Conservation (phyloP, 352 stramenopile species). For the Globisporangium radiosum region DNA sequence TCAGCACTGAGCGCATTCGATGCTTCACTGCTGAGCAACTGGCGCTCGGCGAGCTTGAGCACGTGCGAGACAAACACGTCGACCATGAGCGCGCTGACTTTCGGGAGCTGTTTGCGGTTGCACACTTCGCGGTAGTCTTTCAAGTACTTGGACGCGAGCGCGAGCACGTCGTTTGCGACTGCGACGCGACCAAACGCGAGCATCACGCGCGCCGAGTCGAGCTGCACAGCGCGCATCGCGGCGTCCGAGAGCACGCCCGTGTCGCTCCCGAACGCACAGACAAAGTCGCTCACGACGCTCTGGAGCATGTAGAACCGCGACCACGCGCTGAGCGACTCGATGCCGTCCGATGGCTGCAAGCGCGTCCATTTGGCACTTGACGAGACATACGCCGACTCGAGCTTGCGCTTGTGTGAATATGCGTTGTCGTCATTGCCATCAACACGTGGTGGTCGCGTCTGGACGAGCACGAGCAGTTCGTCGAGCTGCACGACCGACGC, state of each 20-base stretch:
- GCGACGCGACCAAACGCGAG: constrained; percentile 61
- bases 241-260: constrained; percentile 28
- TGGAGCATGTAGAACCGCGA: constrained; percentile 65
- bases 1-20: constrained; percentile 8
- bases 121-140: constrained; percentile 74
- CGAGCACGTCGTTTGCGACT: constrained; percentile 60
- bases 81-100: constrained; percentile 72
- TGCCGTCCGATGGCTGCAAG: constrained; percentile 32
- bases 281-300: constrained; percentile 22
- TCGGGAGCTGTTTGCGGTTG: constrained; percentile 55
- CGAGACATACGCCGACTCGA: constrained; percentile 10
- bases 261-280: constrained; percentile 22
- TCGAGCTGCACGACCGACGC: constrained; percentile 63
- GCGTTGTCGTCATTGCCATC: too few relatives aligned
- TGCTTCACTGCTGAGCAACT: constrained; percentile 12
- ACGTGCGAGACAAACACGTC: constrained; percentile 79
- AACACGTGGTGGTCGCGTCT: not conserved
- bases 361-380: constrained; percentile 39
- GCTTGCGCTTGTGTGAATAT: constrained; percentile 10
- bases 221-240: constrained; percentile 19
- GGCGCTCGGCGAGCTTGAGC: constrained; percentile 61
- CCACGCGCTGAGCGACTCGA: constrained; percentile 48
- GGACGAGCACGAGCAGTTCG: constrained; percentile 23
- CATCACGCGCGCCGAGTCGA: constrained; percentile 38
- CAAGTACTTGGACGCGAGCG: constrained; percentile 65